These are phyloP conservation scores for Daldinia sp. DNA, from an alignment of 2,329 filamentous ascomycete genomes.

Conservation along the genomic window DNA sequence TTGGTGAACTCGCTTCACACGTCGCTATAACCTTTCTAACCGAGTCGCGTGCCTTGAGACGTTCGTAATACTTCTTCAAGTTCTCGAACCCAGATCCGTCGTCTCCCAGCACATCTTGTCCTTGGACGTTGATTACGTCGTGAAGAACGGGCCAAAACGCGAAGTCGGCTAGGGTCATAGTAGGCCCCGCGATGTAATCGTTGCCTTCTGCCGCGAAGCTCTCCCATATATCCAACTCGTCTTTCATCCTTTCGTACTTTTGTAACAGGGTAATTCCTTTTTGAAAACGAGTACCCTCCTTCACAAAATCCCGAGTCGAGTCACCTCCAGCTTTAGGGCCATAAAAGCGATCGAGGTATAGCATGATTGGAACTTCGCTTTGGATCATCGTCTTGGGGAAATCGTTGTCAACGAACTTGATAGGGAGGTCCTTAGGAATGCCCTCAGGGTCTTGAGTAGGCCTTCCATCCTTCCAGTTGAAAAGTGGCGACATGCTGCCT, in stretches of 20 bases:
- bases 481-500: conserved; percentile 47
- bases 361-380: conserved; percentile 62
- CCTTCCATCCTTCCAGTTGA: conserved; percentile 42
- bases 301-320: conserved; percentile 47
- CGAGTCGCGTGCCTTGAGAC: conserved; percentile 34
- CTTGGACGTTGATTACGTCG: conserved; percentile 48
- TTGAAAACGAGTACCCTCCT: conserved; percentile 54
- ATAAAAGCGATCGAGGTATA: conserved; percentile 67
- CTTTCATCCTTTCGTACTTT: conserved; percentile 46
- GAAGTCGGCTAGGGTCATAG: conserved; percentile 59
- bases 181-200: conserved; percentile 58
- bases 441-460: conserved; percentile 24
- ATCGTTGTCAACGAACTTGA: conserved; percentile 67
- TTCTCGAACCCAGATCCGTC: conserved; percentile 48
- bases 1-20: not conserved
- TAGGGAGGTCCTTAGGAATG: conserved; percentile 40
- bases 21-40: conserved; percentile 1
- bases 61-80: conserved; percentile 52
- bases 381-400: conserved; percentile 54
- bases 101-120: conserved; percentile 3
- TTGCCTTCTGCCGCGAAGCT: conserved; percentile 47
- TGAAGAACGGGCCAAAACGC: conserved; percentile 65
- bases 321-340: conserved; percentile 45
- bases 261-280: conserved; percentile 50
- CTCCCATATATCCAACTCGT: conserved; percentile 54